These are phyloP conservation scores for Mycena sanguinolenta DNA, from an alignment of 768 basidiomycete species.

Conservation along the genomic window DNA sequence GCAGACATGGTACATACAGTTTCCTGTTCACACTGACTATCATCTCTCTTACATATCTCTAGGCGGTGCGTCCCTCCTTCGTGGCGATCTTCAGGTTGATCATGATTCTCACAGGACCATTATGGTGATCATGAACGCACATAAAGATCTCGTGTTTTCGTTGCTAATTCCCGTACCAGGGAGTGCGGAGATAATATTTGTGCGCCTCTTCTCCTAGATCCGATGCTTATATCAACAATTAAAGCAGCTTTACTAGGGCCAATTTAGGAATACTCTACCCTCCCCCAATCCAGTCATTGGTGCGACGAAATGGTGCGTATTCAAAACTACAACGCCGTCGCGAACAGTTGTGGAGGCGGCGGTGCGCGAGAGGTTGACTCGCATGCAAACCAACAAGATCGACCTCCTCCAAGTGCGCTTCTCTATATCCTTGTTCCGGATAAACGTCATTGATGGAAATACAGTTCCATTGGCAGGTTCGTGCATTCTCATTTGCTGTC, in stretches of 20 bases:
- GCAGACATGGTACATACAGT: slow-evolving; percentile 72
- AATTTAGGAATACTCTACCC: slow-evolving; percentile 67
- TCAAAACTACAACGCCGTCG: slow-evolving; percentile 65
- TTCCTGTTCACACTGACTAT: slow-evolving; percentile 2
- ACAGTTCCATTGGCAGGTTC: slow-evolving; percentile 82
- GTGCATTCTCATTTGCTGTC: background rate
- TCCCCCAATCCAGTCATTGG: slow-evolving; percentile 64
- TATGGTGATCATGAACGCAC: slow-evolving; percentile 67
- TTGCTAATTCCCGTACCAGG: too few species aligned
- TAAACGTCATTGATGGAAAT: slow-evolving; percentile 3
- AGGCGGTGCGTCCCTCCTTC: slow-evolving; percentile 47
- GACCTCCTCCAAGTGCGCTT: slow-evolving; percentile 78
- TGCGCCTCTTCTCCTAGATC: slow-evolving; percentile 51
- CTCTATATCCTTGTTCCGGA: slow-evolving; percentile 1
- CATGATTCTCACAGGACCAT: slow-evolving; percentile 70
- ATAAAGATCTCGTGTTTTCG: too few species aligned
- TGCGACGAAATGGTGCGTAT: slow-evolving; percentile 91
- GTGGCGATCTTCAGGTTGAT: slow-evolving; percentile 10
- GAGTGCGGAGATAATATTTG: slow-evolving; percentile 81
- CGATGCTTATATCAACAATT: background rate
- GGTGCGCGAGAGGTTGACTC: slow-evolving; percentile 76
- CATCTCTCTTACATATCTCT: slow-evolving; percentile 11
- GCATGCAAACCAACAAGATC: slow-evolving; percentile 71
- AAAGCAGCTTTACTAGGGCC: slow-evolving; percentile 63
- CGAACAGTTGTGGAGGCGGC: slow-evolving; percentile 71